Base-by-base conservation (phyloP, 371 early-diverging fungal genomes). In the Mortierella sp. region DNA sequence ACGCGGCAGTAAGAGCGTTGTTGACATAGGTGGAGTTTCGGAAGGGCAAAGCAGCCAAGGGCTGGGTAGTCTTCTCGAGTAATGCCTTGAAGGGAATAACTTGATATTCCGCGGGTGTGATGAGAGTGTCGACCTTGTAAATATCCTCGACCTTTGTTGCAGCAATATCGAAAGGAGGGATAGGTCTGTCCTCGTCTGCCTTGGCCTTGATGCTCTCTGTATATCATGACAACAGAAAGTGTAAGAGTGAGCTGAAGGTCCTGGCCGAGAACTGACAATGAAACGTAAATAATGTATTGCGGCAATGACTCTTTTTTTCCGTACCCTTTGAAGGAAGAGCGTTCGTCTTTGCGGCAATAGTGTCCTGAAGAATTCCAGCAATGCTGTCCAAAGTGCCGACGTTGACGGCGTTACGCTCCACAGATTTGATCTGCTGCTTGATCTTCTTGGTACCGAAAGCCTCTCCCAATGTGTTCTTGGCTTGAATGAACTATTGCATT, bases 391-490 rank as follows among this genome's bases (percentile, higher is more conserved):
- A 75, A 13, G 91, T 88, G 53, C 90, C 75, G 28, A 93, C 91
- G 71, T 95, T 91, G 74, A 97, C 95, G 76, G 92, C 91, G 86
- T 98, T 98, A 78, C 95, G 93, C 83, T 96, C 98, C 73, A 90
- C 89, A 19, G 95, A 95, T 40, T 91, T 91, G 78, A 98, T 92
- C 76, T 93, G 91, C 77, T 96, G 91, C 81, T 94, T 93, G 69
- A 92, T 90, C 90, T 96, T 97, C 90, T 95, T 95, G 73, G 95
- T 96, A 84, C 98, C 98, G 80, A 98, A 98, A n/a, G 96, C 92
- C 87, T 96, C 91, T 81, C 98, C 98, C 77, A 98, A 90, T 48
- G 92, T 90, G 75, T 94, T 93, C 75, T 95, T 90, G 31, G 96
- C 96, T 50, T 75, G 72, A 73, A 88, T 72, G 80, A 88, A 90